phyloP scores from a whole-genome alignment of 371 early-diverging fungal species.

The Mucor mucedo region DNA sequence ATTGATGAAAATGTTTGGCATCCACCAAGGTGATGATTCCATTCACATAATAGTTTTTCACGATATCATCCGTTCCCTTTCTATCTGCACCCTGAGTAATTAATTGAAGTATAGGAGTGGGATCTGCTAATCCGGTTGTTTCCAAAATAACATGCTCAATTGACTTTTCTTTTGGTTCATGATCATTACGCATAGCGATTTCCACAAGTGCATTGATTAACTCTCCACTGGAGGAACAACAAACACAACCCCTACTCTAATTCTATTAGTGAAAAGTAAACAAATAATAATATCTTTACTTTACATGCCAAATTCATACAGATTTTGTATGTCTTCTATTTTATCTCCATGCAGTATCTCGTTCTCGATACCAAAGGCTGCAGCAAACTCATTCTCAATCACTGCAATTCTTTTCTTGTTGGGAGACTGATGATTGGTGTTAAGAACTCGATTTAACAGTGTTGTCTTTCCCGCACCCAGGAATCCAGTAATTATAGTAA shows the following conservation, averaged over 20 bases:
- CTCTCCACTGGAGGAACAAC: conserved; percentile 46
- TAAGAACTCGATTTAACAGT: conserved; percentile 18
- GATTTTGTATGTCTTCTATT: conserved; percentile 32
- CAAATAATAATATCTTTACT: background rate
- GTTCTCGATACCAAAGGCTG: conserved; percentile 50
- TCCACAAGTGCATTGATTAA: conserved; percentile 36
- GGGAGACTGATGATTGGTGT: conserved; percentile 12
- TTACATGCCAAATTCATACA: conserved; percentile 49
- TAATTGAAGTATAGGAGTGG: conserved; percentile 34
- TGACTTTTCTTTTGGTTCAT: conserved; percentile 14
- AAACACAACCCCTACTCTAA: conserved; percentile 43
- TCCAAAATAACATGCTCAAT: conserved; percentile 37
- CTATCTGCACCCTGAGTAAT: conserved; percentile 28
- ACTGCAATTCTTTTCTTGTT: conserved; percentile 25
- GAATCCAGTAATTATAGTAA: conserved; percentile 38
- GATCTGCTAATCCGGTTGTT: conserved; percentile 45
- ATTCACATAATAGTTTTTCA: conserved; percentile 38
- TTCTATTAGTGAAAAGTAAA: background rate
- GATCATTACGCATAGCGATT: conserved; percentile 31
- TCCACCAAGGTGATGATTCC: conserved; percentile 42
- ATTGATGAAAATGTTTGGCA: conserved; percentile 28
- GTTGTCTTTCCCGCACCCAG: conserved; percentile 36
- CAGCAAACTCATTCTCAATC: conserved; percentile 47
- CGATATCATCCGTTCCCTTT: conserved; percentile 37
- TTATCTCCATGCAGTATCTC: conserved; percentile 38